Evolutionary conservation across 2,329 filamentous ascomycete genomes (phyloP), one percentile per base, ranked within the genome.

Genomic region (Ophiostoma triangulosporum): DNA sequence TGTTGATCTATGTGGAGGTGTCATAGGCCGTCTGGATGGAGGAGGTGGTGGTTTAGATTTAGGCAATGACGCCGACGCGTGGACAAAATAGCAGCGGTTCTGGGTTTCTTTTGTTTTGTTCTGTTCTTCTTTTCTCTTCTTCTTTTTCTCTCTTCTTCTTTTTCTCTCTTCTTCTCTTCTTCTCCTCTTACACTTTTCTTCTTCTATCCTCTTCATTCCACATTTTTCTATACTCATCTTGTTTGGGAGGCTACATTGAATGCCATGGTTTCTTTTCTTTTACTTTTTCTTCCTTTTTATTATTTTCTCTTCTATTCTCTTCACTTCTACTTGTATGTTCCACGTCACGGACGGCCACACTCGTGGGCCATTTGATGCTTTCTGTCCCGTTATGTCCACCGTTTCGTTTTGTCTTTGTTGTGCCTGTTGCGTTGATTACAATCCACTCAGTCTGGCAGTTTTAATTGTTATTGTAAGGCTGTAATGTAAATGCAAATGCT

Each of bases 1-100:
- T 97, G 58, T 81, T 90, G 52, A 72, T 96, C 26, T 86, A 81
- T 60, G 83, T 86, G 31, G 78, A 83, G 59, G 69, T 71, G 53
- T 67, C 70, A 57, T 77, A 66, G 68, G 17, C 20, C n/a, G 35
- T 20, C 45, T 45, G 12, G 33, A 38, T 7, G 12, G 35, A 38
- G 2, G 12, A 38, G 17, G 7, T 38, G 38, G 51, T 35, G 45
- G 15, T 35, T 15, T 17, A 22, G 48, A 27, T 29, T 24, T 43
- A 43, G 38, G 24, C 38, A 43, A 24, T 43, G 20, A 43, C 38
- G 38, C 38, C 38, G 20, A 43, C 38, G 38, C 38, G 38, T 43
- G 38, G 38, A 43, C 12, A 50, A 7, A 35, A 35, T 50, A 50
- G 20, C 32, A 36, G 22, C 26, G 17, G 26, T 48, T n/a, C 17